These are phyloP conservation scores for Saccharomycopsis olivae DNA, from an alignment of 805 yeast genomes.

Conservation along the genomic window DNA sequence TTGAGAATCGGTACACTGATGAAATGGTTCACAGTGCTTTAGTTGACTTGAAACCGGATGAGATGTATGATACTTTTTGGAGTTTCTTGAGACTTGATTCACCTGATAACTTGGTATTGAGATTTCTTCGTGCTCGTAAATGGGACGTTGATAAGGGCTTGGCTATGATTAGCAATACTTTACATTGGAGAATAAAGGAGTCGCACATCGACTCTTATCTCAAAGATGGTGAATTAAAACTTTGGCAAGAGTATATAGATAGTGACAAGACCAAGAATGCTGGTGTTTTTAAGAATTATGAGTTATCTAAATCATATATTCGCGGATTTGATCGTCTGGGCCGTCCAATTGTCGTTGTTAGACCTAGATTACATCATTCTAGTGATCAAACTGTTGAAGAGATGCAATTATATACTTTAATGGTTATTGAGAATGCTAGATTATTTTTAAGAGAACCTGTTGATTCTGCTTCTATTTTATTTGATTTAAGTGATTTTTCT, in stretches of 20 bases:
- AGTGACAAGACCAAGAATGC: constrained; percentile 22
- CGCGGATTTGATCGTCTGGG: constrained; percentile 63
- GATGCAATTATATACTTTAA: constrained; percentile 62
- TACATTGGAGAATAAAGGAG: constrained; percentile 64
- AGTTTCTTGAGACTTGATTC: constrained; percentile 60
- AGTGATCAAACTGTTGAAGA: constrained; percentile 59
- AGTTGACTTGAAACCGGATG: constrained; percentile 40
- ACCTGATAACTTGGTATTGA: constrained; percentile 67
- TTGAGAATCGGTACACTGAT: constrained; percentile 26
- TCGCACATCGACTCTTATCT: constrained; percentile 51
- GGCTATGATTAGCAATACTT: constrained; percentile 60
- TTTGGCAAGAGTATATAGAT: constrained; percentile 17
- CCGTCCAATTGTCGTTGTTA: constrained; percentile 73
- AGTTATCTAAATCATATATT: constrained; percentile 59
- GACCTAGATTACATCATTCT: constrained; percentile 68
- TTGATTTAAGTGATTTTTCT: constrained; percentile 80
- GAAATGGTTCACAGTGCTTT: constrained; percentile 37
- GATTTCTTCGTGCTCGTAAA: constrained; percentile 81
- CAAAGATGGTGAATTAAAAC: constrained; percentile 56
- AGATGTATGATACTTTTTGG: constrained; percentile 45
- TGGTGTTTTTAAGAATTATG: constrained; percentile 46
- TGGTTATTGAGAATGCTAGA: constrained; percentile 75
- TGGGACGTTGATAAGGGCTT: constrained; percentile 64
- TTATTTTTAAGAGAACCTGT: constrained; percentile 61
- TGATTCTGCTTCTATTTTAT: constrained; percentile 74